These are phyloP conservation scores for Clathrus columnatus DNA, from an alignment of 768 basidiomycete species.

Conservation along the genomic window DNA sequence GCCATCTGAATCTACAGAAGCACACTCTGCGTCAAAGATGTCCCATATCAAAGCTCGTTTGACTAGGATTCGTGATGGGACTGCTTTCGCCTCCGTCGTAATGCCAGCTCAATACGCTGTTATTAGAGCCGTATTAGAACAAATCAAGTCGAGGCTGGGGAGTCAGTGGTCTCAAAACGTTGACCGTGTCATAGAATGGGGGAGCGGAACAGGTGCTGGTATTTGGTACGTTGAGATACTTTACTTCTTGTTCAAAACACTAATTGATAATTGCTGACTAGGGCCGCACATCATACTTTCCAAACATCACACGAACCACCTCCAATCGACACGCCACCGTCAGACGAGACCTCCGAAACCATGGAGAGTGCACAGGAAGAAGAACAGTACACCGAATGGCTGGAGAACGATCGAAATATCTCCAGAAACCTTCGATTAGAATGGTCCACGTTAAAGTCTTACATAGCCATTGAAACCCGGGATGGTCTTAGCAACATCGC, in stretches of 20 bases:
- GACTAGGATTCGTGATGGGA: slow-evolving; percentile 50
- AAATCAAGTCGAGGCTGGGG: slow-evolving; percentile 57
- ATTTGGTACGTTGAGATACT: slow-evolving; percentile 51
- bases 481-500: slow-evolving; percentile 61
- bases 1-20: slow-evolving; percentile 8
- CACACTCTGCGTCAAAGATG: slow-evolving; percentile 1
- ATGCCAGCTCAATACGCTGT: slow-evolving; percentile 81
- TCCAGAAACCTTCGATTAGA: slow-evolving; percentile 30
- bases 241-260: not conserved
- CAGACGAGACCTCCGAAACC: not conserved
- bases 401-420: slow-evolving; percentile 4
- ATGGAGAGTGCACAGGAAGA: slow-evolving; percentile 15
- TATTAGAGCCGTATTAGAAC: slow-evolving; percentile 63
- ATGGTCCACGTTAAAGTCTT: slow-evolving; percentile 48
- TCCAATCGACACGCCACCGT: not conserved
- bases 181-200: slow-evolving; percentile 72
- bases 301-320: not conserved
- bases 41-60: slow-evolving; percentile 9
- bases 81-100: slow-evolving; percentile 80
- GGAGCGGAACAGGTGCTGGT: slow-evolving; percentile 72
- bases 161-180: slow-evolving; percentile 39
- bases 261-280: slow-evolving; percentile 3
- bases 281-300: slow-evolving; percentile 12
- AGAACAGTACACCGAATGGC: not conserved
- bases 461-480: slow-evolving; percentile 71